Evolutionary conservation across 2,329 filamentous ascomycete species (phyloP), one percentile per base, ranked within the genome.

Genomic region (Bisporella sp.): DNA sequence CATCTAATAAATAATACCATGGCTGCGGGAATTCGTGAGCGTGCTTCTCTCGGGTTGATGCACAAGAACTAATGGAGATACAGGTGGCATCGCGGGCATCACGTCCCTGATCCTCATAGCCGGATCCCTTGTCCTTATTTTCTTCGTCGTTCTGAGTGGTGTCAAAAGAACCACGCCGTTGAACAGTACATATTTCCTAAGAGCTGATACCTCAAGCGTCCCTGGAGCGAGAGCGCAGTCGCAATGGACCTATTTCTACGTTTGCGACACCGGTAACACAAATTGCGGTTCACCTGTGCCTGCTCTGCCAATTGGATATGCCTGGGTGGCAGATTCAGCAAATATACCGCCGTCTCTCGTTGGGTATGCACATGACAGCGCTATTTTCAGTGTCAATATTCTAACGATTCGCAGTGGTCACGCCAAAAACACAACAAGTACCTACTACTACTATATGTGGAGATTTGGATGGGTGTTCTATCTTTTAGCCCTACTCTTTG

Each of bases 391-490:
- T 13, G 7, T 13, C 7, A 4, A 6, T 46, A 13, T 29, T 29
- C 9, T 11, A 33, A 35, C 12, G 31, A 12, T 29, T 12, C 4
- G 7, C 51, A 74, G 85, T 37, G 70, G 72, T 7, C 74, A 82
- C 59, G 79, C 72, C 52, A 70, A 71, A 52, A 57, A 69, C 52
- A 83, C 79, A 4, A 84, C 81, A 5, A 77, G 75, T 55, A 66
- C 56, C 28, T 70, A 71, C 56, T 95, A 84, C 74, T 97, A 78
- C 72, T 89, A 90, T 70, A 77, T 93, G 65, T 95, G 89, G 72
- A 82, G 92, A 40, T 96, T 96, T 73, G 86, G 89, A 68, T 97
- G 92, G 79, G 89, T 91, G 37, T 93, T 96, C 69, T 87, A 87
- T 72, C 73, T 97, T 50, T 84, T 97, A 58, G 81, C 83, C 13